Base-by-base conservation (phyloP, 495 filamentous ascomycete species). In the Echria macrotheca region DNA sequence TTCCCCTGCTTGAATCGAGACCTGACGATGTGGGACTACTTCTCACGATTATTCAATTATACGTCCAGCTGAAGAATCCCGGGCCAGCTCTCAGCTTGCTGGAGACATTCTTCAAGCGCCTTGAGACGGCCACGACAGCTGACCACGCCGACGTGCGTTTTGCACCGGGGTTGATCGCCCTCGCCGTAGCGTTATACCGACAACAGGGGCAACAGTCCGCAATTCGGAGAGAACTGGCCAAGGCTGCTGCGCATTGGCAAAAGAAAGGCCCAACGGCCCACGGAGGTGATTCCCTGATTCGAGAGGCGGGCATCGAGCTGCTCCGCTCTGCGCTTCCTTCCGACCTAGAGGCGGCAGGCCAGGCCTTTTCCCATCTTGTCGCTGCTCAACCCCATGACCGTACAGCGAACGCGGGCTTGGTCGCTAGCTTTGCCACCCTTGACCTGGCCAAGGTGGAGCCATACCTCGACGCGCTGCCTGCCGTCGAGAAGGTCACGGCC, bases 21-120 rank as follows among this genome's bases (percentile, higher is more conserved):
- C 89, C 90, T 0, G 80, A 80, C 50, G 91, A 99, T 59, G 69
- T 96, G 23, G 94, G 93, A 6, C 73, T 97, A 2, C 71, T 88
- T 7, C 71, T 97, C 32, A 91, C 87, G 10, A 79, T 89, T 14
- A 78, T 91, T 5, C 90, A 97, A 61, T 78, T 96, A 29, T 91
- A 94, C 57, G 71, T 95, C 12, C 72, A 79, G 35, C 76, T 72
- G 29, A 80, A 85, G 24, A 95, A 96, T 61, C 79, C 81, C 42
- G 82, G 76, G 15, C 81, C 84, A 4, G 93, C 94, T 2, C 82
- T 89, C 45, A 73, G 70, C 35, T 75, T 88, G 5, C 70, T 99
- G 14, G 87, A 95, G 57, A 69, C 75, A 10, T 86, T 89, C 54
- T 73, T 95, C 31, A 79, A 75, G 50, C 77, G 75, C 14, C 75